Conservation (phyloP, 169 alveolate species). For the Ichthyophthirius multifiliis region DNA sequence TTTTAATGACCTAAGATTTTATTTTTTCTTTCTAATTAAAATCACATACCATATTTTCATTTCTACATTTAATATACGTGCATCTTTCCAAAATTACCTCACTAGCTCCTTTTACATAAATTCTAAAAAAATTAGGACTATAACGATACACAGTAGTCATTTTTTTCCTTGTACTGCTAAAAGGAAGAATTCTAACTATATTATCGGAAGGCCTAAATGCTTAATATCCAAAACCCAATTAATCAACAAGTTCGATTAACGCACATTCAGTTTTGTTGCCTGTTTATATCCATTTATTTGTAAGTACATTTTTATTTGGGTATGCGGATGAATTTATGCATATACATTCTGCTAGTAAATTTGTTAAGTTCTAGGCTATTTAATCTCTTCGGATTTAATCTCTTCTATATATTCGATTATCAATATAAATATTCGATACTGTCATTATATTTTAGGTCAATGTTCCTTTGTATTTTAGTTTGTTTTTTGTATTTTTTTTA, state of each 20-base stretch:
- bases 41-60: constrained; percentile 12
- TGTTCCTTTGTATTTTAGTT: constrained; percentile 6
- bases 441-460: constrained; percentile 64
- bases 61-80: constrained; percentile 21
- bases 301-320: constrained; percentile 18
- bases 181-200: constrained; percentile 46
- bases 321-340: constrained; percentile 75
- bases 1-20: constrained; percentile 32
- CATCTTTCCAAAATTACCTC: constrained; percentile 66
- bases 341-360: constrained; percentile 88
- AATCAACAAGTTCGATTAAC: constrained; percentile 49
- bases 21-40: constrained; percentile 34
- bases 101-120: constrained; percentile 79
- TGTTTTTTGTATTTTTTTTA: neutral
- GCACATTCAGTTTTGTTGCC: constrained; percentile 75
- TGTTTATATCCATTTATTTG: constrained; percentile 13
- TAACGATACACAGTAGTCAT: constrained; percentile 75
- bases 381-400: neutral
- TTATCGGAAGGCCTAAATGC: constrained; percentile 36
- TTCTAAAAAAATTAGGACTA: constrained; percentile 26
- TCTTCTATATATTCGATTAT: neutral
- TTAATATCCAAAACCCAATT: constrained; percentile 48
- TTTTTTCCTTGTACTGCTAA: constrained; percentile 78
- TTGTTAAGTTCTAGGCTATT: constrained; percentile 51
- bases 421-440: constrained; percentile 54